A percentile compares a stretch with the other conserved stretches of the same genome.
Conservation (phyloP, 371 early-diverging fungal genomes). For the Mortierella sp. region DNA sequence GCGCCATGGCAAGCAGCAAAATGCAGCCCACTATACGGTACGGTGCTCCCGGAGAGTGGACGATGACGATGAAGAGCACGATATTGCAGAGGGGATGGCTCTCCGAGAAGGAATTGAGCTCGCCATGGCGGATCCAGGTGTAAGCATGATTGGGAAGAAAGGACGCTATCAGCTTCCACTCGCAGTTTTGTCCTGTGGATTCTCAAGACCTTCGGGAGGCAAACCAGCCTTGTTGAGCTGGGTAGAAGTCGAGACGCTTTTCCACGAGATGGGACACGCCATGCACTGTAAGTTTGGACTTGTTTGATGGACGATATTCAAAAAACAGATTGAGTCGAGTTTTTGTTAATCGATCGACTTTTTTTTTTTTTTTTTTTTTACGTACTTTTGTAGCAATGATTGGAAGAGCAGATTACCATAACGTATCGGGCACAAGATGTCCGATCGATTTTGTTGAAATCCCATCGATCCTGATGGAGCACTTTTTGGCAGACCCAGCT, state of each 20-base stretch:
- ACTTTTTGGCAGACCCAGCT: constrained; percentile 82
- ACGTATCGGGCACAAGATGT: constrained; percentile 93
- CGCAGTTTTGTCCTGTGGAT: constrained; percentile 84
- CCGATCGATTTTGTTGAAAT: constrained; percentile 97
- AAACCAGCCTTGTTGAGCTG: constrained; percentile 69
- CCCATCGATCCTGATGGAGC: constrained; percentile 96
- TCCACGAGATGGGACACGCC: constrained; percentile 99
- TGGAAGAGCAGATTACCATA: constrained; percentile 94
- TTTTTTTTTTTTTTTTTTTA: background rate
- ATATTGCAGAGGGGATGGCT: constrained; percentile 58
- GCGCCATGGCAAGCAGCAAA: constrained; percentile 81
- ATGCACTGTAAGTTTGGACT: constrained; percentile 83
- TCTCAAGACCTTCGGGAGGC: constrained; percentile 59
- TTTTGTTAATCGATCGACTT: constrained; percentile 5
- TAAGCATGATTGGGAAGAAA: constrained; percentile 59
- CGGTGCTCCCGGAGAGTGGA: constrained; percentile 91
- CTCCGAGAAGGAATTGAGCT: constrained; percentile 50
- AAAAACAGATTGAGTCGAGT: too few species aligned
- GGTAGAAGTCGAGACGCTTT: constrained; percentile 93
- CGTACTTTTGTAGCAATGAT: constrained; percentile 77
- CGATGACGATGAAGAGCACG: constrained; percentile 76
- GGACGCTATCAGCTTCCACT: constrained; percentile 80
- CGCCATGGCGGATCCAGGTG: constrained; percentile 53
- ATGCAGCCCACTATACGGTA: constrained; percentile 96
- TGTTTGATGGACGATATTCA: background rate